Conservation (phyloP, 768 basidiomycete genomes). For the Cyclocybe cylindracea region DNA sequence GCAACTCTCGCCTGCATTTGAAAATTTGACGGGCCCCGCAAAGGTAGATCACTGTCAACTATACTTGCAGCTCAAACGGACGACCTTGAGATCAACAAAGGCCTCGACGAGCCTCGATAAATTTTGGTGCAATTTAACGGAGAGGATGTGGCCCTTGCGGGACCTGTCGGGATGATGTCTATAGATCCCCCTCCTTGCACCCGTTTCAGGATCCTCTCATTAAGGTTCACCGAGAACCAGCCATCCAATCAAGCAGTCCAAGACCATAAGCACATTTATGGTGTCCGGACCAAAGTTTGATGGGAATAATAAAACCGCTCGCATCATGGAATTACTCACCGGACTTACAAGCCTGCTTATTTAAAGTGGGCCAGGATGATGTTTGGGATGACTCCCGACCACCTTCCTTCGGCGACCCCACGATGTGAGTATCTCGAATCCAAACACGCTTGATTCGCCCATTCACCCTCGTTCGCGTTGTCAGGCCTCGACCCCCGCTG, state of each 20-base stretch:
- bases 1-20: no score
- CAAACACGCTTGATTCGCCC: not conserved
- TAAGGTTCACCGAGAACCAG: slow-evolving; percentile 16
- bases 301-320: slow-evolving; percentile 22
- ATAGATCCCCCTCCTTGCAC: slow-evolving; percentile 18
- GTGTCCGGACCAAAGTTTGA: slow-evolving; percentile 21
- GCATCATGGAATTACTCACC: slow-evolving; percentile 22
- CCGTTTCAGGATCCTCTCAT: slow-evolving; percentile 17
- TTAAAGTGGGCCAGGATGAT: slow-evolving; percentile 21
- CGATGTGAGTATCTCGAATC: slow-evolving; percentile 13
- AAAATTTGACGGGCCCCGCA: not conserved
- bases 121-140: not conserved
- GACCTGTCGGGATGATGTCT: slow-evolving; percentile 8
- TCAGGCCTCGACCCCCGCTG: slow-evolving; percentile 27
- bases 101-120: slow-evolving; percentile 2
- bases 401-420: slow-evolving; percentile 4
- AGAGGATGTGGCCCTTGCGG: no score
- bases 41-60: not conserved
- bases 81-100: not conserved
- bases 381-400: slow-evolving; percentile 5
- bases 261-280: slow-evolving; percentile 24
- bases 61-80: not conserved
- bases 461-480: not conserved
- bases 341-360: slow-evolving; percentile 23
- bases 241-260: slow-evolving; percentile 15